phyloP scores from a whole-genome alignment of 148 eudicot species.

The Selenicereus undatus region DNA sequence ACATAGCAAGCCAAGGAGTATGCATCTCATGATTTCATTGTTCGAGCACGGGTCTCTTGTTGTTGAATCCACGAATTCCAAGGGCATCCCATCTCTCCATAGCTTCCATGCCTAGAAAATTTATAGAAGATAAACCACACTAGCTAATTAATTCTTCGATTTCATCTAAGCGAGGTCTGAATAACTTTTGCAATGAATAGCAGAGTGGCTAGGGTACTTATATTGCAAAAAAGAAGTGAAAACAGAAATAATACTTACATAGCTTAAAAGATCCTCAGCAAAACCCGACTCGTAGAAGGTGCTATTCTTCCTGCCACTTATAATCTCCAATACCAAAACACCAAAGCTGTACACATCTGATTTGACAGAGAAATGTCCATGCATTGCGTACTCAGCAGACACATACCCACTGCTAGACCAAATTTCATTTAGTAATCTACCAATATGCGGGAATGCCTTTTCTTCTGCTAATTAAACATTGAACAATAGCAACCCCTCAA shows the following conservation, averaged over 20 bases:
- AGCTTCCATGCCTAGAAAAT: constrained; percentile 33
- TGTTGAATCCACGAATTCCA: constrained; percentile 30
- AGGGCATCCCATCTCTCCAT: constrained; percentile 28
- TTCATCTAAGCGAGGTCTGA: too few relatives aligned
- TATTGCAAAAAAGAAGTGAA: too few relatives aligned
- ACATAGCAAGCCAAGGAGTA: constrained; percentile 35
- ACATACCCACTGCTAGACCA: constrained; percentile 33
- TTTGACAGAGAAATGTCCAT: constrained; percentile 33
- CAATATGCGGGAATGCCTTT: not conserved
- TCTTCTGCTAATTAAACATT: too few relatives aligned
- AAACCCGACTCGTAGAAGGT: constrained; percentile 23
- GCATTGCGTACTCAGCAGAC: constrained; percentile 38
- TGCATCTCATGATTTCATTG: constrained; percentile 28
- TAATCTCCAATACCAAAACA: constrained; percentile 31
- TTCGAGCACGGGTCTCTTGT: constrained; percentile 24
- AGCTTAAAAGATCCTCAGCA: constrained; percentile 35
- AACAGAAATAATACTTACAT: constrained; percentile 25
- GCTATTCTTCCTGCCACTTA: constrained; percentile 29
- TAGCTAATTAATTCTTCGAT: too few relatives aligned
- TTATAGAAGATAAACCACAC: not conserved
- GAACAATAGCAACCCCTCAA: too few relatives aligned
- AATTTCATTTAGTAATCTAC: not conserved
- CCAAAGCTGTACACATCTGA: constrained; percentile 40
- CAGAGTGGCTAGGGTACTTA: too few relatives aligned
- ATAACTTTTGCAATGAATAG: too few relatives aligned